phyloP scores from a whole-genome alignment of 176 grass and related monocot species.

The Triticum turgidum region DNA sequence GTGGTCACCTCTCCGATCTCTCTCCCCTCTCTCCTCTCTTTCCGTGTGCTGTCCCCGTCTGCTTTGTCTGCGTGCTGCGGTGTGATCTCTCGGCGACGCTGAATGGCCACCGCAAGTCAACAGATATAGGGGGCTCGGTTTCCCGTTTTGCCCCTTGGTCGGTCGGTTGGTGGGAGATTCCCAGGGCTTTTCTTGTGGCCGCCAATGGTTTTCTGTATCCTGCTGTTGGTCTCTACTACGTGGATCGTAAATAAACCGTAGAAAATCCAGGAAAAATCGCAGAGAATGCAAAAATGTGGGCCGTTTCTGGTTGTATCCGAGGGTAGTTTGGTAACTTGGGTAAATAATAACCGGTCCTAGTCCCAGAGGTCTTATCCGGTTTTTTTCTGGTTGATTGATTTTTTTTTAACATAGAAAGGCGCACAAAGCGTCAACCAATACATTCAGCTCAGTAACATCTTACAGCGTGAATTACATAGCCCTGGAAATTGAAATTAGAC shows the following conservation, averaged over 20 bases:
- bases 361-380: conserved; percentile 20
- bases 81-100: conserved; percentile 10
- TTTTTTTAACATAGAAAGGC: too few species aligned
- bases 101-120: conserved; percentile 24
- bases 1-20: conserved; percentile 24
- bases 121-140: background rate
- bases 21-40: background rate
- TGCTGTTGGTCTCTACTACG: background rate
- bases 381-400: background rate
- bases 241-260: background rate
- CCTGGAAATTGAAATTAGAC: too few species aligned
- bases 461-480: too few species aligned
- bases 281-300: too few species aligned
- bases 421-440: too few species aligned
- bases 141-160: conserved; percentile 50
- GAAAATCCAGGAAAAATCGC: background rate
- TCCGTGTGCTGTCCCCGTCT: conserved; percentile 22
- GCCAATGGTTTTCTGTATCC: background rate
- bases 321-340: background rate
- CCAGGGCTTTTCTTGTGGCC: background rate
- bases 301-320: background rate
- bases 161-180: conserved; percentile 13
- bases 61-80: conserved; percentile 15
- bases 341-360: background rate
- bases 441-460: too few species aligned